Evolutionary conservation across 208 protist species (phyloP).

Genomic region (Acanthamoeba castellanii): DNA sequence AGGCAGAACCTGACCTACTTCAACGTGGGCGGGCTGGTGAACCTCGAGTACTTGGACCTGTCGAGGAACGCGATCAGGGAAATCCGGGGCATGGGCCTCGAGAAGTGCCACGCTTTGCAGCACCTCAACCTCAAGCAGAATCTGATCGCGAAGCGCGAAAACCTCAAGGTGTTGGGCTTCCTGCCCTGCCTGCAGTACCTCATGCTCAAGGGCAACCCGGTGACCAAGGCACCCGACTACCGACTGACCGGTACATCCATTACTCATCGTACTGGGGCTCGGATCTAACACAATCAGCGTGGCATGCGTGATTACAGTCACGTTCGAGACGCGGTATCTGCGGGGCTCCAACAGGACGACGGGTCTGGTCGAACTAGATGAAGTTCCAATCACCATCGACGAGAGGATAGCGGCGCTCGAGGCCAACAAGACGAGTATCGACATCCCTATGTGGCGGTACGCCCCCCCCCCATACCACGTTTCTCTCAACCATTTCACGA

Average conservation of each 20-base stretch:
- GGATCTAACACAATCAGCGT: neutral
- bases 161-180: slow-evolving; percentile 65
- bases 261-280: too few relatives aligned
- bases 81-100: slow-evolving; percentile 59
- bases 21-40: slow-evolving; percentile 54
- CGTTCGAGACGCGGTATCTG: slow-evolving; percentile 54
- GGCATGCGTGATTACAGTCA: neutral
- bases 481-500: neutral
- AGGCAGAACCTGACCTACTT: slow-evolving; percentile 65
- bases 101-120: slow-evolving; percentile 46
- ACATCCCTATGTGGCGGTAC: slow-evolving; percentile 56
- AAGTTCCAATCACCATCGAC: slow-evolving; percentile 67
- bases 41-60: slow-evolving; percentile 69
- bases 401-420: slow-evolving; percentile 34
- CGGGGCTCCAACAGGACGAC: slow-evolving; percentile 62
- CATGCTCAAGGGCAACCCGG: slow-evolving; percentile 59
- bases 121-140: slow-evolving; percentile 72
- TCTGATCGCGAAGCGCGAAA: slow-evolving; percentile 45
- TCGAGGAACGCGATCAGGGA: slow-evolving; percentile 46
- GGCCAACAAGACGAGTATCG: slow-evolving; percentile 51
- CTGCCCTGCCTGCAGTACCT: slow-evolving; percentile 65
- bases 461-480: neutral
- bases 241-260: neutral
- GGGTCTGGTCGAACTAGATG: slow-evolving; percentile 65
- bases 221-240: slow-evolving; percentile 52